phyloP scores from a whole-genome alignment of 2,329 filamentous ascomycete genomes.

The Botrytis sinoallii region DNA sequence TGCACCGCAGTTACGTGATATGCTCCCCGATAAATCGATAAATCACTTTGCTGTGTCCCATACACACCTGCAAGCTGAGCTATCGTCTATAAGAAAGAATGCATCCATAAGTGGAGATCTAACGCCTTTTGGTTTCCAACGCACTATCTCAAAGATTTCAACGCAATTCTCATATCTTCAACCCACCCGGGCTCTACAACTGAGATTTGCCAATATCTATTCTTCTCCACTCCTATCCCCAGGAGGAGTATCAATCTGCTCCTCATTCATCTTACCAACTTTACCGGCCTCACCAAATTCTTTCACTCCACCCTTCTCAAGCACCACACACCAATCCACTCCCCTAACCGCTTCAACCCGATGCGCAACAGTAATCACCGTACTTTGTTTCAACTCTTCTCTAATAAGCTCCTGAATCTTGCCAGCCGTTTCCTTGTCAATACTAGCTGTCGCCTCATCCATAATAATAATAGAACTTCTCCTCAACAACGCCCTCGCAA shows the following conservation, averaged over 20 bases:
- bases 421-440: slow-evolving; percentile 59
- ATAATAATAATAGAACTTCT: slow-evolving; percentile 61
- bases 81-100: not conserved
- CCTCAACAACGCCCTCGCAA: slow-evolving; percentile 60
- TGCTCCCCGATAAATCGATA: not conserved
- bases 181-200: no score
- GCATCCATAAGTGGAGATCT: not conserved
- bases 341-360: slow-evolving; percentile 59
- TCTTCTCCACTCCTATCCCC: not conserved
- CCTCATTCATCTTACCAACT: slow-evolving; percentile 5
- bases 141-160: not conserved
- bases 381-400: slow-evolving; percentile 55
- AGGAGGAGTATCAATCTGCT: not conserved
- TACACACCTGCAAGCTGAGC: not conserved
- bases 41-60: not conserved
- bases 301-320: slow-evolving; percentile 34
- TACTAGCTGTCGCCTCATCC: slow-evolving; percentile 64
- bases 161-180: not conserved
- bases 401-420: slow-evolving; percentile 53
- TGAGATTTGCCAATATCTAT: not conserved
- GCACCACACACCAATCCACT: slow-evolving; percentile 46
- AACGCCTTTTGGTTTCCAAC: not conserved
- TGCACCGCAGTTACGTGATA: not conserved
- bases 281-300: slow-evolving; percentile 25
- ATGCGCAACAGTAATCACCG: slow-evolving; percentile 65